Base-by-base conservation (phyloP, 306 rosid genomes). In the Dalbergia oliveri region DNA sequence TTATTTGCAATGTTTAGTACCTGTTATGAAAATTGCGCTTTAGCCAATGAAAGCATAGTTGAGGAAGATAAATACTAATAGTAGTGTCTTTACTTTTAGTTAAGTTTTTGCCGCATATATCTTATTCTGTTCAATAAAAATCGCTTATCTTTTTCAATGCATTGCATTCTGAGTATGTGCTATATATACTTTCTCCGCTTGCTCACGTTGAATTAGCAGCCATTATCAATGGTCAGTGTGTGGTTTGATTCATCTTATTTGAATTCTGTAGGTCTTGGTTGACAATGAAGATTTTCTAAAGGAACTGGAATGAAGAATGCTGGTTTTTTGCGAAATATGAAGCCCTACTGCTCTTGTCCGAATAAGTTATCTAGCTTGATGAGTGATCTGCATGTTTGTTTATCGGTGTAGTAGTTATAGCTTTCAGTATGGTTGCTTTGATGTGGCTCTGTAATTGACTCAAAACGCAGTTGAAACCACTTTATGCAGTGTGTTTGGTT, bases 281-380 rank as follows among this genome's bases (percentile, higher is more conserved):
- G 99, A 95, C 93, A 93, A 95, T 59, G 85, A 68, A 79, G 98
- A 95, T 61, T 95, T 95, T 51, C 89, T 88, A 75, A 95, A 88
- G 91, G 99, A 95, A 83, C 87, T 91, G 69, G 84, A 88, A 75
- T 79, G 84, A 86, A 78, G 83, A 65, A 68, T 67, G 57, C 6
- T 31, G 54, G 11, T 75, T 23, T 23, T 64, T 51, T n/a, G 21
- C 34, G 11, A 57, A 45, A 43, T 57, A 50, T 57, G 51, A 60
- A 33, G 71, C 41, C 60, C 53, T 44, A 11, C 6, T 73, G 66
- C 64, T 77, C 56, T 63, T 11, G 26, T 83, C 57, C 63, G 59
- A 89, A 87, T 86, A 90, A 90, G 64, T 50, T 59, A 76, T 54
- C 56, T 72, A 14, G 73, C 39, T 23, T 31, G 6, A 41, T 34